Evolutionary conservation across 2,329 filamentous ascomycete genomes (phyloP), one percentile per base, ranked within the genome.

Genomic region (Venturia asperata): DNA sequence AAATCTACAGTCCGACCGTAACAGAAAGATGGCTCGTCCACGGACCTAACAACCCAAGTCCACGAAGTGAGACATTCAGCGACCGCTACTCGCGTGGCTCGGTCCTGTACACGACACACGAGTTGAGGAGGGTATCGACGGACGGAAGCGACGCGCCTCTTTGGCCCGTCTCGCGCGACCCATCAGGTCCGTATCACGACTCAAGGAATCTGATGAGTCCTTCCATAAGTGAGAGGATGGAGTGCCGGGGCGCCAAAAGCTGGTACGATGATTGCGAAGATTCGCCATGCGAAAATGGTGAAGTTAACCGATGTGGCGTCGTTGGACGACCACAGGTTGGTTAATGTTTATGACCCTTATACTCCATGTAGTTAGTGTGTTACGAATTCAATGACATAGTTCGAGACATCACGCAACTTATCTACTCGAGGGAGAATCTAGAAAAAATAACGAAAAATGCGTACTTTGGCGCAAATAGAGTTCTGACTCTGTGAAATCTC

Each of bases 361-460:
- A 58, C 52, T 58, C 52, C 30, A 58, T 24, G 37, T 58, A n/a
- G 52, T 58, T 58, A n/a, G 52, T 34, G 37, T 37, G 30, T n/a
- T n/a, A 58, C 30, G 52, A 58, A 37, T 19, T 27, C n/a, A 37
- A 58, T 30, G 15, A 58, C 30, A 42, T 9, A 24, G 5, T n/a
- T 37, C 30, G 6, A 37, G 19, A 27, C 27, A 13, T 24, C 30
- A 37, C 9, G 52, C 30, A 52, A 21, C 47, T 27, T n/a, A 5
- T 37, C n/a, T 27, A 37, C 5, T 37, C 27, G 52, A 37, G 30
- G 30, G 3, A 34, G 30, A 34, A 34, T 34, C 30, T 34, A 47
- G n/a, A 6, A 2, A 1, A 21, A 52, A 19, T 27, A 24, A 9
- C 4, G 47, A 52, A 2, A 52, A 9, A 4, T 34, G 24, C 49